Evolutionary conservation across 352 stramenopile species (phyloP).

Genomic region (Phytophthora ohioensis): DNA sequence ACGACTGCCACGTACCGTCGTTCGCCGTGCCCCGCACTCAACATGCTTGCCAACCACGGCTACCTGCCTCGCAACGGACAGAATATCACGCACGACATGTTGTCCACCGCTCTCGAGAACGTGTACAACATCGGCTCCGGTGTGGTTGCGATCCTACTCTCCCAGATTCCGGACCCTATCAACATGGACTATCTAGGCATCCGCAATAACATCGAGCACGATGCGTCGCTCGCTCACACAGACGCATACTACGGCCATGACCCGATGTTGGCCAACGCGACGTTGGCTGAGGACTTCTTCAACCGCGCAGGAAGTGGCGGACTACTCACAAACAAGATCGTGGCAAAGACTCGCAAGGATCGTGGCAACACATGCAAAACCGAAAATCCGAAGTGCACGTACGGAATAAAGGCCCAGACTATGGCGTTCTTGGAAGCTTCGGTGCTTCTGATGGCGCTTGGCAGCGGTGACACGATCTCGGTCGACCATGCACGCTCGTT

Average conservation of each 20-base stretch:
- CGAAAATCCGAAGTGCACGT: constrained; percentile 40
- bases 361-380: constrained; percentile 39
- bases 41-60: constrained; percentile 61
- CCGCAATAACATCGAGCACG: constrained; percentile 59
- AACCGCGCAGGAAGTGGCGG: constrained; percentile 28
- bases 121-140: constrained; percentile 46
- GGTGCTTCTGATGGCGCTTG: constrained; percentile 33
- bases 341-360: constrained; percentile 30
- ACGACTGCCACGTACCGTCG: constrained; percentile 37
- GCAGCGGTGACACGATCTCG: constrained; percentile 33
- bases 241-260: constrained; percentile 48
- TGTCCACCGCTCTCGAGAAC: constrained; percentile 35
- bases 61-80: constrained; percentile 52
- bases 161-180: constrained; percentile 33
- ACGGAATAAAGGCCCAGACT: constrained; percentile 28
- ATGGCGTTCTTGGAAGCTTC: constrained; percentile 37
- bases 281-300: constrained; percentile 42
- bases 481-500: constrained; percentile 43
- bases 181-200: constrained; percentile 50
- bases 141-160: constrained; percentile 35
- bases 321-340: constrained; percentile 36
- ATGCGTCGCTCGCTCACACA: constrained; percentile 53
- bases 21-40: constrained; percentile 57
- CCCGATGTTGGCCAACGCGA: constrained; percentile 36
- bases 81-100: constrained; percentile 39